Conservation (phyloP, 2,329 filamentous ascomycete genomes). For the Botrytis aclada region DNA sequence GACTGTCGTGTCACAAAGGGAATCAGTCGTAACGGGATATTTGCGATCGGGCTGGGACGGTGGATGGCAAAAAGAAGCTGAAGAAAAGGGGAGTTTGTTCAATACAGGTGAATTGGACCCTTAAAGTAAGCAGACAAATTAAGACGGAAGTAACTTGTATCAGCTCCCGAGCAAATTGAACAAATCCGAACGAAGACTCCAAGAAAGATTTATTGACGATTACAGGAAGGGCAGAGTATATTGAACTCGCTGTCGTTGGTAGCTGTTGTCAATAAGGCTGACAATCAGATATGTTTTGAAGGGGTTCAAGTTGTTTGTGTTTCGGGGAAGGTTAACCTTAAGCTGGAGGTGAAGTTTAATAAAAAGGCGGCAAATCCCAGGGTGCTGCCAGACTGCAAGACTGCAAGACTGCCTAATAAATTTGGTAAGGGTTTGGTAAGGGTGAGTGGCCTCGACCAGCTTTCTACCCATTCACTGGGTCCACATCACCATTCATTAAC, state of each 20-base stretch:
- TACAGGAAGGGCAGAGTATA: background rate
- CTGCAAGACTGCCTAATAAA: background rate
- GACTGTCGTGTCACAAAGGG: background rate
- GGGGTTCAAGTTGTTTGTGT: conserved; percentile 3
- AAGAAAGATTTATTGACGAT: background rate
- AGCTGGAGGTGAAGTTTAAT: conserved; percentile 8
- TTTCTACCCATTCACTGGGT: background rate
- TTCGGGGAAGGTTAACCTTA: background rate
- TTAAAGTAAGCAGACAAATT: conserved; percentile 1
- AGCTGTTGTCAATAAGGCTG: conserved; percentile 13
- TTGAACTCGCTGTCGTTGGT: background rate
- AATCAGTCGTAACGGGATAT: background rate
- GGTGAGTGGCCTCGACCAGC: background rate
- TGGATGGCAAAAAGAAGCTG: conserved; percentile 1
- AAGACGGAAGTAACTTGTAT: conserved; percentile 9
- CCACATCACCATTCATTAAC: background rate
- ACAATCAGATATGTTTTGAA: conserved; percentile 4
- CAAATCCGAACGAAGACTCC: conserved; percentile 1
- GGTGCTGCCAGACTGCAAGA: background rate
- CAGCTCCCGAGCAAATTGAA: conserved; percentile 10
- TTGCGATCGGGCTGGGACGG: background rate
- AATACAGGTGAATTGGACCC: background rate
- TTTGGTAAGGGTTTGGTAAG: background rate
- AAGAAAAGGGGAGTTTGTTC: conserved; percentile 3
- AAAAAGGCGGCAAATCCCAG: conserved; percentile 8